phyloP scores from a whole-genome alignment of 352 stramenopile species.

The Pythium phragmitis region DNA sequence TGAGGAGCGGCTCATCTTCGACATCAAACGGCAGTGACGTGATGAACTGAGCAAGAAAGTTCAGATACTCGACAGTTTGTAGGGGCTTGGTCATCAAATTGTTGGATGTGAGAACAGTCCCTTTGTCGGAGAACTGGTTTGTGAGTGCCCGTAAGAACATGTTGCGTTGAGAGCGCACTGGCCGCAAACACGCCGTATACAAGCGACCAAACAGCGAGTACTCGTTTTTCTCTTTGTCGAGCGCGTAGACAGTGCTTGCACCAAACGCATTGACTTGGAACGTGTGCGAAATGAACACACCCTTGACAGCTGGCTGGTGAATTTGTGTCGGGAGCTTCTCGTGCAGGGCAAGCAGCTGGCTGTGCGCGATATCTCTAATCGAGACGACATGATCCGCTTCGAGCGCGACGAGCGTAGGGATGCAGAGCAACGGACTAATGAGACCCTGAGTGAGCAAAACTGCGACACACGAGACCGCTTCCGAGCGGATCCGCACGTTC shows the following conservation, averaged over 20 bases:
- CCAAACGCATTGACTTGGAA: conserved; percentile 70
- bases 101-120: conserved; percentile 35
- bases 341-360: conserved; percentile 57
- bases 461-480: conserved; percentile 66
- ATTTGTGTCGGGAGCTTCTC: conserved; percentile 60
- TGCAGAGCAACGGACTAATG: conserved; percentile 72
- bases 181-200: conserved; percentile 64
- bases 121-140: conserved; percentile 67
- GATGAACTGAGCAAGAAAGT: conserved; percentile 70
- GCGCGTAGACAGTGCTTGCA: conserved; percentile 40
- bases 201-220: conserved; percentile 73
- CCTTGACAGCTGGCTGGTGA: conserved; percentile 52
- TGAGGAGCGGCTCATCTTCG: conserved; percentile 79
- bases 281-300: conserved; percentile 58
- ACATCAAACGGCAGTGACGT: conserved; percentile 73
- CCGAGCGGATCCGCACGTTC: conserved; percentile 56
- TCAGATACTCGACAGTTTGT: conserved; percentile 64
- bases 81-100: conserved; percentile 26
- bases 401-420: conserved; percentile 76
- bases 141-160: conserved; percentile 70
- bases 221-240: conserved; percentile 70
- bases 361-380: conserved; percentile 69
- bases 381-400: conserved; percentile 68
- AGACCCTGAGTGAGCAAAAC: conserved; percentile 77
- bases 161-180: conserved; percentile 37